phyloP scores from a whole-genome alignment of 345 rosid genomes.

The Eucalyptus polybractea region DNA sequence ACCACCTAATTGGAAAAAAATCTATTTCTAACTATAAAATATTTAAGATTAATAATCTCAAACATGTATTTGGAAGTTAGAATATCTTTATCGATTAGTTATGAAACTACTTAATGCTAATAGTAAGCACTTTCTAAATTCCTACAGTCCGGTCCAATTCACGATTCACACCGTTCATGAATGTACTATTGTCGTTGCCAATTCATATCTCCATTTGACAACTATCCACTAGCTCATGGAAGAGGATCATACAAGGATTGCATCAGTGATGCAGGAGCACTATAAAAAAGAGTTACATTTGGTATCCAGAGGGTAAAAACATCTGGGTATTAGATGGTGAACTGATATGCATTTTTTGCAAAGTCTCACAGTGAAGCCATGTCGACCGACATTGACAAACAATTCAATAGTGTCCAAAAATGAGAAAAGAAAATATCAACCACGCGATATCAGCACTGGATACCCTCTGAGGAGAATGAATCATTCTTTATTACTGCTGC shows the following conservation, averaged over 20 bases:
- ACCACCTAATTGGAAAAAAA: neutral
- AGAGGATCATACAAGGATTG: neutral
- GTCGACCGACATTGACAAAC: neutral
- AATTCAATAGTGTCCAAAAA: neutral
- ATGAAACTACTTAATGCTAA: neutral
- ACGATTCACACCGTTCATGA: neutral
- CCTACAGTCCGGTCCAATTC: neutral
- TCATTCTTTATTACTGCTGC: neutral
- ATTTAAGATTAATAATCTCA: too few species aligned
- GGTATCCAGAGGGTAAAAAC: neutral
- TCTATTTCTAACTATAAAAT: neutral
- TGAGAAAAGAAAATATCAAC: neutral
- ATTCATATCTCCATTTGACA: neutral
- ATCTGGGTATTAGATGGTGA: neutral
- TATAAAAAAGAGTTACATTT: neutral
- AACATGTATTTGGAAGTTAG: neutral
- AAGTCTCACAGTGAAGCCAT: neutral
- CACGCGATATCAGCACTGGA: neutral
- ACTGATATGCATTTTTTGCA: neutral
- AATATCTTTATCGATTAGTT: neutral
- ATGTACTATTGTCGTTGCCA: neutral
- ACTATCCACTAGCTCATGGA: neutral
- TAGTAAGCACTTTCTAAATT: neutral
- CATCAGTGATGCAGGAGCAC: neutral
- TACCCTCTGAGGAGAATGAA: neutral